Evolutionary conservation across 345 rosid species (phyloP).

Genomic region (Nephelium lappaceum): DNA sequence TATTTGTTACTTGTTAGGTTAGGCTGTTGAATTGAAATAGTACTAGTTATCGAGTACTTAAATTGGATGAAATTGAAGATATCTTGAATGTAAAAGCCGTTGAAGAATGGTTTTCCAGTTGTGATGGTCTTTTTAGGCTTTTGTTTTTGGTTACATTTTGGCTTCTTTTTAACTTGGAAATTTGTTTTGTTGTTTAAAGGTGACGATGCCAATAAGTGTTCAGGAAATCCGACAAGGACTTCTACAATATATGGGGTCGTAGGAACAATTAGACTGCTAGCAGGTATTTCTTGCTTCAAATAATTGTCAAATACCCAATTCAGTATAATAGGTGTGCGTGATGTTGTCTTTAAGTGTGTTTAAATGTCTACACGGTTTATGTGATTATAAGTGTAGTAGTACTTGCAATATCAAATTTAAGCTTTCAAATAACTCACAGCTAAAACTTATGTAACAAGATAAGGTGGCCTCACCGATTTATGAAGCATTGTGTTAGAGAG

Average conservation of each 20-base stretch:
- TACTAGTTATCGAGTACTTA: neutral
- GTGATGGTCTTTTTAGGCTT: neutral
- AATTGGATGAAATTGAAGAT: neutral
- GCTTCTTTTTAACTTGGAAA: neutral
- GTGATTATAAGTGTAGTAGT: neutral
- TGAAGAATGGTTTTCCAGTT: neutral
- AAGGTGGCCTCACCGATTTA: neutral
- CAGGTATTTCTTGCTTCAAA: constrained; percentile 49
- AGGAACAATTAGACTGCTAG: constrained; percentile 82
- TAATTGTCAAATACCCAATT: constrained; percentile 8
- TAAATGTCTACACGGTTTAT: neutral
- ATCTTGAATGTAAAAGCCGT: neutral
- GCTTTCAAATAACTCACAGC: neutral
- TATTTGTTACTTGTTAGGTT: neutral
- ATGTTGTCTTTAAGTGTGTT: neutral
- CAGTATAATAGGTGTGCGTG: neutral
- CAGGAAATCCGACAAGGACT: constrained; percentile 48
- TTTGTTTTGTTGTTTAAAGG: constrained; percentile 35
- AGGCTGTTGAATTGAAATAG: neutral
- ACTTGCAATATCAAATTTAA: neutral
- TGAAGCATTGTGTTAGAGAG: neutral
- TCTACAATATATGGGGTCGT: constrained; percentile 78
- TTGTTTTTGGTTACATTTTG: no score
- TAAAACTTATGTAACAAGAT: neutral
- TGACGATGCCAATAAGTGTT: constrained; percentile 21